Evolutionary conservation across 257 asterid species (phyloP).

Genomic region (Coffea eugenioides): DNA sequence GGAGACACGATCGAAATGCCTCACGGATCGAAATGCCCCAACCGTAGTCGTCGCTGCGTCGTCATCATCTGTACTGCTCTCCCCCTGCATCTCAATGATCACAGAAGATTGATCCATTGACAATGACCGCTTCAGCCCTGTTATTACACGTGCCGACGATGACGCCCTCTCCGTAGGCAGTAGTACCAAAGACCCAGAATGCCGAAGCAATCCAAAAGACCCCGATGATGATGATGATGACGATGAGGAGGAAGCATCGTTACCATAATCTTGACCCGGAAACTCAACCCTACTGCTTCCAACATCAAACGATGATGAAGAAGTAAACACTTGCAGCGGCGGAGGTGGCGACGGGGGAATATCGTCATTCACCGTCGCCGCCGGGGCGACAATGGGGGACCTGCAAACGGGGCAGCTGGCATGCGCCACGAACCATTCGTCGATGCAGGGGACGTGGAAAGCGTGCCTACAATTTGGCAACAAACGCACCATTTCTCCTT

Average conservation of each 20-base stretch:
- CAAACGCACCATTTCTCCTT: slow-evolving; percentile 52
- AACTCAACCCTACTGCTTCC: background rate
- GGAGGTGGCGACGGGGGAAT: background rate
- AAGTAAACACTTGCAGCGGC: background rate
- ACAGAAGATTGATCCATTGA: slow-evolving; percentile 46
- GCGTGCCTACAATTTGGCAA: slow-evolving; percentile 61
- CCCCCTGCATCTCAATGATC: slow-evolving; percentile 24
- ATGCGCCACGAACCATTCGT: slow-evolving; percentile 57
- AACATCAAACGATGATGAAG: background rate
- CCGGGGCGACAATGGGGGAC: slow-evolving; percentile 24
- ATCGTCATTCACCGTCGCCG: background rate
- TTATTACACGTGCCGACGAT: slow-evolving; percentile 7
- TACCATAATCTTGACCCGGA: background rate
- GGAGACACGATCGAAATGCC: slow-evolving; percentile 36
- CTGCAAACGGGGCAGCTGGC: slow-evolving; percentile 63
- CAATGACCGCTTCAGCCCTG: slow-evolving; percentile 49
- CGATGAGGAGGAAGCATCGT: too few relatives aligned
- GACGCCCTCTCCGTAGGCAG: slow-evolving; percentile 27
- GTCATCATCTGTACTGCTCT: slow-evolving; percentile 3
- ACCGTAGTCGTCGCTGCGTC: slow-evolving; percentile 24
- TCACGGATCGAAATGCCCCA: slow-evolving; percentile 16
- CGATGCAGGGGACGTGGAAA: slow-evolving; percentile 63
- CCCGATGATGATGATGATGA: too few relatives aligned
- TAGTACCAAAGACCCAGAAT: slow-evolving; percentile 28
- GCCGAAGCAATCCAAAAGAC: slow-evolving; percentile 24